These are phyloP conservation scores for Musa acuminata DNA, from an alignment of 176 grass and related monocot genomes.

Conservation along the genomic window DNA sequence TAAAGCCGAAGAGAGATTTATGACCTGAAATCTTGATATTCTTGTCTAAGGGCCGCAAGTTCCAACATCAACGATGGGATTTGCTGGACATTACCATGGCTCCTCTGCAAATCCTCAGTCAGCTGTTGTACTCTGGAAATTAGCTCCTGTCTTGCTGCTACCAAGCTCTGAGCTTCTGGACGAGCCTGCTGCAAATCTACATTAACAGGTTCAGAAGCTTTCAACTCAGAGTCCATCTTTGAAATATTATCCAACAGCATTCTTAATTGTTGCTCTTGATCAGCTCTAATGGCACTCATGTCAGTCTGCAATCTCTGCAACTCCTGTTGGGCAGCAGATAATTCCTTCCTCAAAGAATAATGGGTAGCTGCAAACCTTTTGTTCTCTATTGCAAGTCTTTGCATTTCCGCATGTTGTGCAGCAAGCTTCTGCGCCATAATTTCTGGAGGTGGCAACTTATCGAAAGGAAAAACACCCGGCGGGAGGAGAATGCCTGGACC, in stretches of 20 bases:
- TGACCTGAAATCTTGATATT: conserved; percentile 78
- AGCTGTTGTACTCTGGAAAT: conserved; percentile 46
- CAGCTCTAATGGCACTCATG: conserved; percentile 27
- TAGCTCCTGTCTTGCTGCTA: conserved; percentile 52
- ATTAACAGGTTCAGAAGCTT: conserved; percentile 44
- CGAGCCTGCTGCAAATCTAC: conserved; percentile 66
- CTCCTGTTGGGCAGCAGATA: conserved; percentile 65
- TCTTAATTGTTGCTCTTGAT: conserved; percentile 67
- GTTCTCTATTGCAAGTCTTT: conserved; percentile 73
- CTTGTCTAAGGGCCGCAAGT: conserved; percentile 49
- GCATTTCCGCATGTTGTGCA: conserved; percentile 56
- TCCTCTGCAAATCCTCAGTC: conserved; percentile 79
- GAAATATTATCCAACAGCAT: conserved; percentile 47
- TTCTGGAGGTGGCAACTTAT: conserved; percentile 55
- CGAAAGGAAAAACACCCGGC: conserved; percentile 44
- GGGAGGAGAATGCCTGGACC: conserved; percentile 36
- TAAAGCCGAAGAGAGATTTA: conserved; percentile 1
- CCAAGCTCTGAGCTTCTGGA: conserved; percentile 50
- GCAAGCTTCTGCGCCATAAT: conserved; percentile 76
- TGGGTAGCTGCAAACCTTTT: conserved; percentile 48
- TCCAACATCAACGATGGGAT: conserved; percentile 46
- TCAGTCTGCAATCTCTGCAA: conserved; percentile 59
- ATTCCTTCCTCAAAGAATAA: conserved; percentile 52
- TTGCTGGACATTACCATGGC: conserved; percentile 67
- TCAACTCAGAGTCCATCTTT: conserved; percentile 83